Evolutionary conservation across 805 yeast species (phyloP), one percentile per base, ranked within the genome.

Genomic region (Zygosaccharomyces lentus): DNA sequence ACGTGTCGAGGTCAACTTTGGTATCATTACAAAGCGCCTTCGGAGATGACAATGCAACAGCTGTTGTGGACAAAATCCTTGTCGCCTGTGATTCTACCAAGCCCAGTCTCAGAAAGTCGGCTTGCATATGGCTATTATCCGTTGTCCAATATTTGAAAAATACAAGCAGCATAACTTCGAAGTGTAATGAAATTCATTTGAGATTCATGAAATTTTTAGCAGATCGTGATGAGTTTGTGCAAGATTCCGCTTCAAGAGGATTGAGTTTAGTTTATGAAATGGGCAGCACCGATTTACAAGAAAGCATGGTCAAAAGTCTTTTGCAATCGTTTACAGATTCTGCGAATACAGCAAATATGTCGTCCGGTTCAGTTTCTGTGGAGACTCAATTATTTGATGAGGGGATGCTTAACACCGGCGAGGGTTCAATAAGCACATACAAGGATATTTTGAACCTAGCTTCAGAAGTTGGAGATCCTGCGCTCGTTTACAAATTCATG

Each of bases 401-500:
- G 1, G 96, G 95, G 31, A 73, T 79, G 4, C 66, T 91, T 55
- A 83, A 77, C 41, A 87, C 96, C 0, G 84, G 82, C 38, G 93
- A 86, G 50, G 89, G 91, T 1, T 85, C 96, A 0, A 81, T 91
- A 3, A 85, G 95, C 0, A 90, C 98, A 0, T 91, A 91, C 62
- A 87, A 84, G 57, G 99, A 91, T 65, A 87, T 91, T 25, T 71
- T 91, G 55, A 86, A 73, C 56, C 71, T 91, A 41, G 97, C 99
- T 0, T 80, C 93, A 1, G 99, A 91, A 60, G 95, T 89, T 8
- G 98, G 98, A 24, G 96, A 91, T 65, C 96, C 98, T 10, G 78
- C 93, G 53, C 75, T 91, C 53, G 96, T 91, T 4, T 91, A 91
- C 66, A 87, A 88, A 60, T 91, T 91, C 62, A 88, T 91, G 96